A percentile compares a stretch with the other conserved stretches of the same genome.
Evolutionary conservation across 768 basidiomycete genomes (phyloP).

Genomic region (Suillus clintonianus): DNA sequence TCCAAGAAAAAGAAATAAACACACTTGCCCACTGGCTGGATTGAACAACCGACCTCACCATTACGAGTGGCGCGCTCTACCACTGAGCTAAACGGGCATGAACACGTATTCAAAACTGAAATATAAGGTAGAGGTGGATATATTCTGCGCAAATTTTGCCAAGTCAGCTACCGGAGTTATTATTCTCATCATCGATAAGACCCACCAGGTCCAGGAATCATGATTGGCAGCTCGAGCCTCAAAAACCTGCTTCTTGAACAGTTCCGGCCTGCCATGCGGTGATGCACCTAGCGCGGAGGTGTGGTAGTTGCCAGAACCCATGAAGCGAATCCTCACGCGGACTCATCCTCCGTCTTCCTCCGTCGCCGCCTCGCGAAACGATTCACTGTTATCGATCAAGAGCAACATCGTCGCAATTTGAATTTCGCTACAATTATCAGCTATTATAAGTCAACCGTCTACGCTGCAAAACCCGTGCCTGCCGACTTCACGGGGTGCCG

Average conservation of each 20-base stretch:
- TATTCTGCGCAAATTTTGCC: neutral
- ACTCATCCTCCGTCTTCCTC: neutral
- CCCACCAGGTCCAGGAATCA: too few relatives aligned
- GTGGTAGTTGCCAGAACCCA: neutral
- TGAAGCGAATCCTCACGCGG: neutral
- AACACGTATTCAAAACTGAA: rapidly evolving
- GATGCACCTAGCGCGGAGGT: neutral
- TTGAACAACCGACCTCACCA: slow-evolving; percentile 43
- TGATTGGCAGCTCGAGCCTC: too few relatives aligned
- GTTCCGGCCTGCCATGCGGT: neutral
- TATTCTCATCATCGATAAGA: too few relatives aligned
- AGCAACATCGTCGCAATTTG: neutral
- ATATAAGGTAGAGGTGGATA: neutral
- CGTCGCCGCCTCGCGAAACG: neutral
- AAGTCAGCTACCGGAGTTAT: too few relatives aligned
- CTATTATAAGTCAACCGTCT: neutral
- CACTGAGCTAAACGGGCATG: slow-evolving; percentile 57
- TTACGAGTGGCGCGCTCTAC: slow-evolving; percentile 65
- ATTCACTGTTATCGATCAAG: neutral
- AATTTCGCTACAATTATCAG: neutral
- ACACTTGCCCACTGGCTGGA: slow-evolving; percentile 37
- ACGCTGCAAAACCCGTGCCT: neutral
- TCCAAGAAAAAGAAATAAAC: neutral
- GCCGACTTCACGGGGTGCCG: neutral
- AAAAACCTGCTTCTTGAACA: neutral